phyloP scores from a whole-genome alignment of 768 basidiomycete genomes.

The Termitomyces eurrhizus region DNA sequence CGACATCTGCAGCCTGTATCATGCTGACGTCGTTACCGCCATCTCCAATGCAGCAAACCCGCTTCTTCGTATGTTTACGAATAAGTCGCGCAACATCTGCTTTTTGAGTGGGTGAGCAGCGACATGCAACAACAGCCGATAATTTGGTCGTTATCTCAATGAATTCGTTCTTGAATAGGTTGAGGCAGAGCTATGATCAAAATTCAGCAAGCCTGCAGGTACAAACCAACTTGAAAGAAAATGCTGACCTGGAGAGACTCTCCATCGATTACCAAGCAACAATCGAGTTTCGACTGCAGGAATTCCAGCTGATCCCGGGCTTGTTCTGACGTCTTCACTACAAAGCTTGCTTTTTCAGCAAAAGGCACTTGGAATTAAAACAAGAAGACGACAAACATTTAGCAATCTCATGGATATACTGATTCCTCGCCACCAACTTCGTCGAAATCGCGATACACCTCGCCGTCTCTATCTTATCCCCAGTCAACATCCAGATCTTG shows the following conservation, averaged over 20 bases:
- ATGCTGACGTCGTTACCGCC: slow-evolving; percentile 99
- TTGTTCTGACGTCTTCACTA: slow-evolving; percentile 84
- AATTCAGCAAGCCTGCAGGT: not conserved
- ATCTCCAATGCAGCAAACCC: slow-evolving; percentile 98
- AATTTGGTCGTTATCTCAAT: slow-evolving; percentile 95
- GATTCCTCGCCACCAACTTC: slow-evolving; percentile 91
- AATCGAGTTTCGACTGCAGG: slow-evolving; percentile 90
- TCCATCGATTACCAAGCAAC: slow-evolving; percentile 97
- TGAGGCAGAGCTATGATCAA: slow-evolving; percentile 72
- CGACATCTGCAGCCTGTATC: slow-evolving; percentile 99
- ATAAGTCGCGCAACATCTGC: slow-evolving; percentile 96
- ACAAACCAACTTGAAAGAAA: not conserved
- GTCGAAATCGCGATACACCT: slow-evolving; percentile 97
- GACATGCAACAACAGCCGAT: slow-evolving; percentile 94
- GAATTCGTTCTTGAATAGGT: slow-evolving; percentile 89
- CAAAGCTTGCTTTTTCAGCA: not conserved
- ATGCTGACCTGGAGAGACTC: slow-evolving; percentile 82
- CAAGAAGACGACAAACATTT: slow-evolving; percentile 56
- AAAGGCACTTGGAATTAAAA: slow-evolving; percentile 1
- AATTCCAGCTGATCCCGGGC: slow-evolving; percentile 89
- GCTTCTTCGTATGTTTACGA: slow-evolving; percentile 84
- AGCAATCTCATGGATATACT: slow-evolving; percentile 95
- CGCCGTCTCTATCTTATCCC: slow-evolving; percentile 98
- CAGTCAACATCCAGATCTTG: slow-evolving; percentile 99
- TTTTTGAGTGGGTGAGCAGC: slow-evolving; percentile 98